Conservation (phyloP, 345 rosid genomes). For the Luvunga scandens region DNA sequence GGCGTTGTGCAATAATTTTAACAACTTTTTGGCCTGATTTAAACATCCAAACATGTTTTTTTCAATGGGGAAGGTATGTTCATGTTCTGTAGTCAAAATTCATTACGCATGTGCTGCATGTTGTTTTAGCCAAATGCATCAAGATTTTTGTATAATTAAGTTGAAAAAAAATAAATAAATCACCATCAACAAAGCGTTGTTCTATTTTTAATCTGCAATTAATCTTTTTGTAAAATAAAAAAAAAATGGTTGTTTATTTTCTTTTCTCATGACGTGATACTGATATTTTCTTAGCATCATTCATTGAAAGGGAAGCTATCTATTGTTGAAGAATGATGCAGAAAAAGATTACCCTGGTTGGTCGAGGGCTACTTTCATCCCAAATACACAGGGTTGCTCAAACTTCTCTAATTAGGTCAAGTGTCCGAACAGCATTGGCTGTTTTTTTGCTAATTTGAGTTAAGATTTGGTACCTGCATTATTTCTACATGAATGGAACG, state of each 20-base stretch:
- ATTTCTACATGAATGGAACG: neutral
- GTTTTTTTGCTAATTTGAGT: neutral
- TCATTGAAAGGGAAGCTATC: neutral
- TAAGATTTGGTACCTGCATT: neutral
- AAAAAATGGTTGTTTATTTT: neutral
- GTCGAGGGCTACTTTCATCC: constrained; percentile 12
- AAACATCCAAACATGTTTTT: constrained; percentile 5
- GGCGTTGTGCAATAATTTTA: constrained; percentile 25
- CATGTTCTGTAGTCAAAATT: constrained; percentile 14
- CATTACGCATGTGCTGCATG: neutral
- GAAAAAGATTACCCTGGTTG: constrained; percentile 1
- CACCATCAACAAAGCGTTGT: neutral
- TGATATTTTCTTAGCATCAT: constrained; percentile 17
- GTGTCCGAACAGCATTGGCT: neutral
- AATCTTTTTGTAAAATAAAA: no score
- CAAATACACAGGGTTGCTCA: no score
- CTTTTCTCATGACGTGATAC: constrained; percentile 16
- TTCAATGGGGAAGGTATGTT: constrained; percentile 21
- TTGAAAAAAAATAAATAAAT: neutral
- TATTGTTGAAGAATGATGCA: neutral
- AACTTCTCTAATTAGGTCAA: neutral
- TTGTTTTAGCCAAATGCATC: constrained; percentile 9
- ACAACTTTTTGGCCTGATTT: constrained; percentile 27
- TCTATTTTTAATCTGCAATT: no score
- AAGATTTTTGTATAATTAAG: neutral